phyloP scores from a whole-genome alignment of 805 yeast species.

The Myxozyma sirexii region DNA sequence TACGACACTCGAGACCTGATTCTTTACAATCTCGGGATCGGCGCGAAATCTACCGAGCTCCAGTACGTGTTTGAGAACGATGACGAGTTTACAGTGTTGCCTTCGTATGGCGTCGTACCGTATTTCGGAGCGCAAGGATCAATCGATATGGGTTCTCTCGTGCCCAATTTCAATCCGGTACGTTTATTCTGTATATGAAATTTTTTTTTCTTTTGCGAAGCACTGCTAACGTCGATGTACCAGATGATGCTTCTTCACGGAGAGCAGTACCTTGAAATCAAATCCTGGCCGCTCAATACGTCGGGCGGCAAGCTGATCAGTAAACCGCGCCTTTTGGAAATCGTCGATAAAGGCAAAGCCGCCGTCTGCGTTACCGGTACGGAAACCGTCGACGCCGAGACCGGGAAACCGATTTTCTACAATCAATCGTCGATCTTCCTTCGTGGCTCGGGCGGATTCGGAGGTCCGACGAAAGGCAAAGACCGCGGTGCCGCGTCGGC shows the following conservation, averaged over 20 bases:
- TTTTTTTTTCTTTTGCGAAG: too few species aligned
- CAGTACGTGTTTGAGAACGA: slow-evolving; percentile 78
- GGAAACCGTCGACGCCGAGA: slow-evolving; percentile 64
- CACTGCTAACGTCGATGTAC: not conserved
- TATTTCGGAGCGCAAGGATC: slow-evolving; percentile 62
- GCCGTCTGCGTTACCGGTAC: slow-evolving; percentile 74
- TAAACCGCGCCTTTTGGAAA: slow-evolving; percentile 66
- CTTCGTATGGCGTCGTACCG: slow-evolving; percentile 89
- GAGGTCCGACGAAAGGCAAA: slow-evolving; percentile 54
- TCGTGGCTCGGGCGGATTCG: slow-evolving; percentile 65
- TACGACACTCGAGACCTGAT: slow-evolving; percentile 48
- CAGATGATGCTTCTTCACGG: slow-evolving; percentile 86
- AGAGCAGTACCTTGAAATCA: slow-evolving; percentile 84
- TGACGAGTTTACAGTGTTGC: slow-evolving; percentile 78
- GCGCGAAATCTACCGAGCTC: slow-evolving; percentile 77
- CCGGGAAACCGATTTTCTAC: slow-evolving; percentile 72
- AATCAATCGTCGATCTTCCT: slow-evolving; percentile 85
- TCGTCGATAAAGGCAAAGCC: slow-evolving; percentile 83
- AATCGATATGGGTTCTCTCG: slow-evolving; percentile 58
- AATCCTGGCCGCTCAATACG: slow-evolving; percentile 77
- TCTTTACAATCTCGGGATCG: slow-evolving; percentile 85
- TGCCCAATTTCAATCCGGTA: slow-evolving; percentile 78
- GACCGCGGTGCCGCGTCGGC: slow-evolving; percentile 65
- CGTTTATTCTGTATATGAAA: not conserved
- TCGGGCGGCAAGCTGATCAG: slow-evolving; percentile 55